A percentile compares a stretch with the other conserved stretches of the same genome.
These are phyloP conservation scores for Fusarium graminum DNA, from an alignment of 2,329 filamentous ascomycete genomes.

Conservation along the genomic window DNA sequence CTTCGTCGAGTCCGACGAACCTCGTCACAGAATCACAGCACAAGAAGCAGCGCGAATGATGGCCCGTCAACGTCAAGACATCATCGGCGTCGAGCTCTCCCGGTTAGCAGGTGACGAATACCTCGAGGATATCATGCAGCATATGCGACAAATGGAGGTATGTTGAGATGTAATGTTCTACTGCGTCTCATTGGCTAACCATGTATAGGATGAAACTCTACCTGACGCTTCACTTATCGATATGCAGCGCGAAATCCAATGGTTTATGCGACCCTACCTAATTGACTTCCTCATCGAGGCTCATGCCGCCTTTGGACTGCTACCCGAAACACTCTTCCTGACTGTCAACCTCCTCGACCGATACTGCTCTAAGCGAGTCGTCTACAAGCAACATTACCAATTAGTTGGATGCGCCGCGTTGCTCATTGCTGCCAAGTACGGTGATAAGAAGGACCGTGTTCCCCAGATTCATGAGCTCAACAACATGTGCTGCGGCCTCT, in stretches of 20 bases:
- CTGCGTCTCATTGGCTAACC: constrained; percentile 44
- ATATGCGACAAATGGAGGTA: constrained; percentile 96
- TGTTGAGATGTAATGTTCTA: constrained; percentile 43
- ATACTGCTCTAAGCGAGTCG: constrained; percentile 97
- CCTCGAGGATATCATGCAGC: constrained; percentile 90
- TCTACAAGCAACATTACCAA: constrained; percentile 99
- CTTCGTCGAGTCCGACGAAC: constrained; percentile 69
- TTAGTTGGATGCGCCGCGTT: constrained; percentile 95
- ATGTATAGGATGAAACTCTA: constrained; percentile 78
- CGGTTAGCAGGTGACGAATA: constrained; percentile 89
- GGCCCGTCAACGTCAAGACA: constrained; percentile 85
- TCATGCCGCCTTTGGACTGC: constrained; percentile 91
- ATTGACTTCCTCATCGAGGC: constrained; percentile 99
- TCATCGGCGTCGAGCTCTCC: constrained; percentile 90
- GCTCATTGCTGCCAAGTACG: constrained; percentile 97
- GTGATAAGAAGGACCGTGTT: constrained; percentile 98
- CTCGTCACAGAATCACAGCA: constrained; percentile 71
- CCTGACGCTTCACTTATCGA: constrained; percentile 98
- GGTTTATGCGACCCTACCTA: constrained; percentile 99
- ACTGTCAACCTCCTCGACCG: constrained; percentile 96
- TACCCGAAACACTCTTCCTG: constrained; percentile 95
- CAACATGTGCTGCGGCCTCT: constrained; percentile 98
- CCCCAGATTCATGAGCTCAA: constrained; percentile 96
- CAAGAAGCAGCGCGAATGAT: constrained; percentile 83
- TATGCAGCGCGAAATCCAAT: constrained; percentile 98